Percentiles rank a stretch among this genome's conserved stretches.
These are phyloP conservation scores for Lyophyllum atratum DNA, from an alignment of 768 basidiomycete genomes.

Conservation along the genomic window DNA sequence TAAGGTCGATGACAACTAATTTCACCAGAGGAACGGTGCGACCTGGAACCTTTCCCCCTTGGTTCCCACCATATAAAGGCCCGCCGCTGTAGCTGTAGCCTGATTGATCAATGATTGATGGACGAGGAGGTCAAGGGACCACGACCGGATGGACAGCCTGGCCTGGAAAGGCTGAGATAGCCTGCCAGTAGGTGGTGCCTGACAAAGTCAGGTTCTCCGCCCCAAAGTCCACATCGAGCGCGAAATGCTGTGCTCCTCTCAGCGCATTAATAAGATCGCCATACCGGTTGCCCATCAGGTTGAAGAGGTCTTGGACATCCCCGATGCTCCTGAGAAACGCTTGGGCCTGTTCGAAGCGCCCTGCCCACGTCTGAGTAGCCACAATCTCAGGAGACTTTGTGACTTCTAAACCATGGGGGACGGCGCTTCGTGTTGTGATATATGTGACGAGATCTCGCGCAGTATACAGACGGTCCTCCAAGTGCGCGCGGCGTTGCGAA, in stretches of 20 bases:
- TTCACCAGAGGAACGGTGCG: conserved; percentile 8
- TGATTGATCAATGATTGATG: too few species aligned
- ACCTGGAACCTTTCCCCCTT: conserved; percentile 22
- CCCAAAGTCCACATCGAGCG: not conserved
- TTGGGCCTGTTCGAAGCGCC: conserved; percentile 23
- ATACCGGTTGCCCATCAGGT: conserved; percentile 33
- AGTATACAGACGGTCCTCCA: conserved; percentile 19
- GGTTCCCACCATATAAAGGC: conserved; percentile 8
- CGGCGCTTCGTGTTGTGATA: conserved; percentile 23
- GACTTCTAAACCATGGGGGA: conserved; percentile 28
- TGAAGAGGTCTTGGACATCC: conserved; percentile 21
- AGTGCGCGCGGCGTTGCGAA: conserved; percentile 23
- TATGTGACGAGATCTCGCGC: conserved; percentile 27
- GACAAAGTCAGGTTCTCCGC: not conserved
- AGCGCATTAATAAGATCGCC: conserved; percentile 29
- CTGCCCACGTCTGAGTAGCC: conserved; percentile 21
- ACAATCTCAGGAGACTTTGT: conserved; percentile 27
- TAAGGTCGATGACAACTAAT: conserved; percentile 25
- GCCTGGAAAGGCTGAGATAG: not conserved
- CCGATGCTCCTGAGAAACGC: conserved; percentile 29
- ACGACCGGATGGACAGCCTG: too few species aligned
- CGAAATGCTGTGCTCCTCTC: conserved; percentile 8
- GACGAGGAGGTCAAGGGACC: not conserved
- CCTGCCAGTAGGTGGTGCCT: not conserved
- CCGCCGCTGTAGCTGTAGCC: not conserved